phyloP scores from a whole-genome alignment of 805 yeast species.

The Lachancea meyersii region DNA sequence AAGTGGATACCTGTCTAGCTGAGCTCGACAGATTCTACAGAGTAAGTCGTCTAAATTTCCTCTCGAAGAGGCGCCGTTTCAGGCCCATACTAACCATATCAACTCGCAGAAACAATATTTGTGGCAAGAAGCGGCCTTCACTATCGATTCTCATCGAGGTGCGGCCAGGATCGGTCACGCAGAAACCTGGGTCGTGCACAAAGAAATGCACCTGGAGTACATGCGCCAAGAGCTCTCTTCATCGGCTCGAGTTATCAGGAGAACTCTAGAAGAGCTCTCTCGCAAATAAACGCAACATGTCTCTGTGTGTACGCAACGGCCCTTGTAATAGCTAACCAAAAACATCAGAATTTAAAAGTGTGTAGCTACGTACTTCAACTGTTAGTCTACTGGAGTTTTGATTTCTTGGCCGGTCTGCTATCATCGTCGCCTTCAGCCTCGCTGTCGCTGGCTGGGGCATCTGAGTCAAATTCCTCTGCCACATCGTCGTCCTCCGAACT shows the following conservation, averaged over 20 bases:
- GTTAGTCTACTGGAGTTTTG: conserved; percentile 17
- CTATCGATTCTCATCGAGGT: conserved; percentile 30
- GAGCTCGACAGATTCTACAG: conserved; percentile 23
- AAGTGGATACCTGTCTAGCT: conserved; percentile 19
- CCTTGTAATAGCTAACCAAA: not conserved
- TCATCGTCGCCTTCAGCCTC: conserved; percentile 26
- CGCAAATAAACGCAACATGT: conserved; percentile 3
- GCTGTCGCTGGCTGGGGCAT: conserved; percentile 35
- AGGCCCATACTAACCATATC: not conserved
- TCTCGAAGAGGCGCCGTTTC: not conserved
- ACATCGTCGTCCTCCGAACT: conserved; percentile 57
- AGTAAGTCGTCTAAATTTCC: conserved; percentile 7
- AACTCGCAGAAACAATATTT: conserved; percentile 19
- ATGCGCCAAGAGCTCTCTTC: conserved; percentile 20
- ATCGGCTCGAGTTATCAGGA: conserved; percentile 26
- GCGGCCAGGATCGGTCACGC: conserved; percentile 21
- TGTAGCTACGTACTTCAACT: not conserved
- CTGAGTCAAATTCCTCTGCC: conserved; percentile 81
- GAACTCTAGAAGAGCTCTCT: conserved; percentile 23
- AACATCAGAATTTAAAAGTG: not conserved
- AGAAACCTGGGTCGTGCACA: conserved; percentile 27
- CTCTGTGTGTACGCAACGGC: not conserved
- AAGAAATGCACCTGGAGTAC: conserved; percentile 21
- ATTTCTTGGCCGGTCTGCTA: conserved; percentile 37
- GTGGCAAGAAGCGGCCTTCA: conserved; percentile 33